A percentile compares a stretch with the other conserved stretches of the same genome.
Conservation (phyloP, 768 basidiomycete species). For the Leccinum rimulosum region DNA sequence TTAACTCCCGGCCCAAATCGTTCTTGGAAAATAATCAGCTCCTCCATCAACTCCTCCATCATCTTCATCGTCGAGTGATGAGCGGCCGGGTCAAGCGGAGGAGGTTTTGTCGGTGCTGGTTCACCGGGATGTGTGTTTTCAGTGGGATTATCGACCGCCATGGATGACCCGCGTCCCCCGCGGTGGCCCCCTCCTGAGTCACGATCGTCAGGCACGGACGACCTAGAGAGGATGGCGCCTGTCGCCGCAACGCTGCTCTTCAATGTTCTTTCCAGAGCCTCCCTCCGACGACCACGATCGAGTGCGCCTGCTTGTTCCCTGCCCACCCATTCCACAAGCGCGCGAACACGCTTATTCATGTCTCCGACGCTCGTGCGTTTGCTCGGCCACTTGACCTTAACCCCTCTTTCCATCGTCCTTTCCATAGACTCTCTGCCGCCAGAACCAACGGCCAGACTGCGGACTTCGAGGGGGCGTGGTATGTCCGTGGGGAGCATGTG, state of each 20-base stretch:
- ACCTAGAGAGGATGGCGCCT: conserved; percentile 5
- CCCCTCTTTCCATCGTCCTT: conserved; percentile 67
- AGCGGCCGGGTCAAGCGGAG: conserved; percentile 11
- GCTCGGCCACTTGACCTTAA: conserved; percentile 90
- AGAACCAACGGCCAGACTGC: conserved; percentile 42
- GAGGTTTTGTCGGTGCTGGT: conserved; percentile 6
- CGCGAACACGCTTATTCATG: conserved; percentile 93
- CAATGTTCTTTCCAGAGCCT: conserved; percentile 62
- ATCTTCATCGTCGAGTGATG: conserved; percentile 61
- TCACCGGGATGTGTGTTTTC: conserved; percentile 14
- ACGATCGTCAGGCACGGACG: conserved; percentile 15
- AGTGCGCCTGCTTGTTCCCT: conserved; percentile 76
- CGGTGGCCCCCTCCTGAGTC: conserved; percentile 11
- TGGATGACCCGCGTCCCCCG: conserved; percentile 26
- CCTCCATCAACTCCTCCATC: conserved; percentile 91
- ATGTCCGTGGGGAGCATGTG: conserved; percentile 75
- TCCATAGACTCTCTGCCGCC: conserved; percentile 55
- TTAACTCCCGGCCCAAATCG: conserved; percentile 65
- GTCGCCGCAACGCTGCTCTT: conserved; percentile 13
- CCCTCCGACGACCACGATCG: conserved; percentile 66
- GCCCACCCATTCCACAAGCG: conserved; percentile 92
- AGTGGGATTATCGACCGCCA: conserved; percentile 32
- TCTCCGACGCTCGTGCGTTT: conserved; percentile 96
- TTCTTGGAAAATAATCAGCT: conserved; percentile 86
- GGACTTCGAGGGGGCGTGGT: conserved; percentile 74